These are phyloP conservation scores for Tetrapisispora namnaoensis DNA, from an alignment of 805 yeast species.

Conservation along the genomic window DNA sequence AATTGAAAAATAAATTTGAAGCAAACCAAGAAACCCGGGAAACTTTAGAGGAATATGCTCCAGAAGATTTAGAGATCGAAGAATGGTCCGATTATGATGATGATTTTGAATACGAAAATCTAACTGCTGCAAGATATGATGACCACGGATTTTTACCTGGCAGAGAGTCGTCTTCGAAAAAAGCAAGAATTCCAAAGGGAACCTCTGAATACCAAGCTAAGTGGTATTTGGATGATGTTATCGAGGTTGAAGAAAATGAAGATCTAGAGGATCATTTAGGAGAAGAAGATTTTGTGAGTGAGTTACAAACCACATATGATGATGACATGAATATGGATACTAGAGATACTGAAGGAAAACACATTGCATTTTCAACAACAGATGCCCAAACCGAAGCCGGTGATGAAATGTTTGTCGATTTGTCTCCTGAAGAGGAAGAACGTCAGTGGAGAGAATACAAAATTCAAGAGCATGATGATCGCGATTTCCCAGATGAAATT, in stretches of 20 bases:
- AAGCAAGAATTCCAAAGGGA: conserved; percentile 55
- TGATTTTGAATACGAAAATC: conserved; percentile 26
- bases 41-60: conserved; percentile 48
- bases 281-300: conserved; percentile 17
- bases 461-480: conserved; percentile 65
- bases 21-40: conserved; percentile 39
- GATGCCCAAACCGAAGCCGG: conserved; percentile 34
- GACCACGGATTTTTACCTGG: conserved; percentile 33
- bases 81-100: conserved; percentile 29
- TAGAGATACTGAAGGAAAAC: conserved; percentile 15
- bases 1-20: conserved; percentile 20
- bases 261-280: conserved; percentile 23
- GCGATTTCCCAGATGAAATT: conserved; percentile 91
- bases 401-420: conserved; percentile 58
- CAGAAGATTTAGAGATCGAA: conserved; percentile 43
- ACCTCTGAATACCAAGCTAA: conserved; percentile 72
- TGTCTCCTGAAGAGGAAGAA: conserved; percentile 74
- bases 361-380: conserved; percentile 11
- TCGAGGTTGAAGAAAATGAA: conserved; percentile 26
- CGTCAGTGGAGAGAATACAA: conserved; percentile 65
- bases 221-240: conserved; percentile 60
- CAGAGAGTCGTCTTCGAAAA: conserved; percentile 19
- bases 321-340: conserved; percentile 20
- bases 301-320: conserved; percentile 20
- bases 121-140: conserved; percentile 32